A percentile compares a stretch with the other conserved stretches of the same genome.
phyloP scores from a whole-genome alignment of 2,329 filamentous ascomycete genomes.

The Trichoderma afroharzianum region DNA sequence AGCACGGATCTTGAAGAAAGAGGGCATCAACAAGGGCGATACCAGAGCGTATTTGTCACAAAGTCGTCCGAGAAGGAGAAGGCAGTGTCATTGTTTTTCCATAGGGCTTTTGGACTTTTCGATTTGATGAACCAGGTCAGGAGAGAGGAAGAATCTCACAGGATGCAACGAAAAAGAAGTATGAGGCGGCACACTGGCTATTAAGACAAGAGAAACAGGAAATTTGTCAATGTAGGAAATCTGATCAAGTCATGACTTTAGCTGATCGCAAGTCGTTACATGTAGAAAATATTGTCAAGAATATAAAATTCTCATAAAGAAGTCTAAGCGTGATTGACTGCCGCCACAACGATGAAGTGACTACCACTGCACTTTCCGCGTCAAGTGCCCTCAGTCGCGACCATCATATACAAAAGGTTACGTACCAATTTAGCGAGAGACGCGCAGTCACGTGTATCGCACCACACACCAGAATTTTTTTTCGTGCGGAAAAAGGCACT shows the following conservation, averaged over 20 bases:
- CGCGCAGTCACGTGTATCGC: not conserved
- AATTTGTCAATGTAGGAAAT: not conserved
- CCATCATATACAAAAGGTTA: not conserved
- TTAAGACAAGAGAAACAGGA: not conserved
- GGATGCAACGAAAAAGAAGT: not conserved
- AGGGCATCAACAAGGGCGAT: not conserved
- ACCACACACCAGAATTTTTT: not conserved
- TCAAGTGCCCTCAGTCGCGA: not conserved
- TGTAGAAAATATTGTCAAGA: not conserved
- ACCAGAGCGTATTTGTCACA: not conserved
- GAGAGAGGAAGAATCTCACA: not conserved
- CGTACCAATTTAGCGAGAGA: not conserved
- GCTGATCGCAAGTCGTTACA: not conserved
- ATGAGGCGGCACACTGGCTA: not conserved
- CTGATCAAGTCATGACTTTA: not conserved
- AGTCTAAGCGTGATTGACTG: not conserved
- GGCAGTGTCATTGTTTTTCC: not conserved
- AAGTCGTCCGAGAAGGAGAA: not conserved
- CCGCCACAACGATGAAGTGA: not conserved
- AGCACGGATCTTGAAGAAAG: not conserved
- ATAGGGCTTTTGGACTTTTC: not conserved
- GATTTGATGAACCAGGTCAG: not conserved
- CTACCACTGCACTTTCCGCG: not conserved
- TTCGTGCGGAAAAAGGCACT: conserved; percentile 24
- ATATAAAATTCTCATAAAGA: not conserved